These are phyloP conservation scores for Cyclanthera cordifolia DNA, from an alignment of 306 rosid genomes.

Conservation along the genomic window DNA sequence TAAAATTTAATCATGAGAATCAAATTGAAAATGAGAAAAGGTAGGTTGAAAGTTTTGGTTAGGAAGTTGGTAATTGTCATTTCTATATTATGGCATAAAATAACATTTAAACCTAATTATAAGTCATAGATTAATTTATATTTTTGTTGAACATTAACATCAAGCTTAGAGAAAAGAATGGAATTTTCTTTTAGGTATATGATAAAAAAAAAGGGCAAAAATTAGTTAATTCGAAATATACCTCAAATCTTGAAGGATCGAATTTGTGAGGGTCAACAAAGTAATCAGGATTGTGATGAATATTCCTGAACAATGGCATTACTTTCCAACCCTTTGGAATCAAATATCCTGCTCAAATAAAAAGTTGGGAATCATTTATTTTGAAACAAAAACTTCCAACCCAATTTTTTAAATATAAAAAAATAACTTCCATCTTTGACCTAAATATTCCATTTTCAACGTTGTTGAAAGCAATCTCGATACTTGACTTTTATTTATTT, in stretches of 20 bases:
- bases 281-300: conserved; percentile 76
- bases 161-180: background rate
- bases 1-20: background rate
- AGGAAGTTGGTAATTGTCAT: background rate
- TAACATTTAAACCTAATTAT: background rate
- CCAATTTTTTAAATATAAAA: background rate
- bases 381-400: background rate
- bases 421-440: background rate
- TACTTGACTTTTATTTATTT: too few species aligned
- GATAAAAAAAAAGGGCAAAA: background rate
- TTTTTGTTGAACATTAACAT: background rate
- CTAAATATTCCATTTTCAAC: background rate
- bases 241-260: conserved; percentile 88
- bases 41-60: background rate
- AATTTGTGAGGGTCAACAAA: conserved; percentile 65
- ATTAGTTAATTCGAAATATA: conserved; percentile 18
- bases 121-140: background rate
- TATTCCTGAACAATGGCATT: conserved; percentile 85
- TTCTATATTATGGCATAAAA: background rate
- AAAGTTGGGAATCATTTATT: background rate
- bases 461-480: too few species aligned
- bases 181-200: background rate
- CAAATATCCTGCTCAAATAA: conserved; percentile 44
- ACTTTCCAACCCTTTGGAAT: conserved; percentile 98
- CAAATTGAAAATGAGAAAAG: background rate